These are phyloP conservation scores for Auricularia cornea DNA, from an alignment of 768 basidiomycete genomes.

Conservation along the genomic window DNA sequence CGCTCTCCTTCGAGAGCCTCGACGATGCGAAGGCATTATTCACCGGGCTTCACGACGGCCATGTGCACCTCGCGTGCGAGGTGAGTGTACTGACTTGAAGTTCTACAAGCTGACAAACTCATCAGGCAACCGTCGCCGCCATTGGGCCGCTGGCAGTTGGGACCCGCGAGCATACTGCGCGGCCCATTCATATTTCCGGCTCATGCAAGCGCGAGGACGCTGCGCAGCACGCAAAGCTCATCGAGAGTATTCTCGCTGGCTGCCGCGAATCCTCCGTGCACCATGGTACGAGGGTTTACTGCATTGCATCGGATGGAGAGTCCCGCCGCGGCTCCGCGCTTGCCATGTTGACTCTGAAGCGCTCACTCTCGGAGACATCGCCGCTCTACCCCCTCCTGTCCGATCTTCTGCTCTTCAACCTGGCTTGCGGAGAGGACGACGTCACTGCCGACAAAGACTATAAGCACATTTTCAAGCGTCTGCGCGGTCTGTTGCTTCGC, in stretches of 20 bases:
- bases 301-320: slow-evolving; percentile 25
- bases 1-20: slow-evolving; percentile 10
- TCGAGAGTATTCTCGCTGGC: slow-evolving; percentile 13
- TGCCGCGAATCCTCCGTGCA: background rate
- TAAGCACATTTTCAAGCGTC: slow-evolving; percentile 27
- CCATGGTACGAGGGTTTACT: background rate
- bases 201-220: slow-evolving; percentile 21
- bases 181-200: slow-evolving; percentile 18
- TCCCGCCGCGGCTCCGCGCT: slow-evolving; percentile 18
- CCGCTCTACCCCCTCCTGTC: slow-evolving; percentile 17
- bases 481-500: slow-evolving; percentile 23
- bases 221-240: slow-evolving; percentile 12
- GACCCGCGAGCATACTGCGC: slow-evolving; percentile 17
- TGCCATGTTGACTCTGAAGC: slow-evolving; percentile 17
- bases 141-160: slow-evolving; percentile 17
- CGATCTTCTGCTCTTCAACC: slow-evolving; percentile 18
- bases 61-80: slow-evolving; percentile 7
- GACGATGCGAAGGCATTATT: slow-evolving; percentile 5
- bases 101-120: background rate
- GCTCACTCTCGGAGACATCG: slow-evolving; percentile 13
- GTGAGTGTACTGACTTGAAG: slow-evolving; percentile 2
- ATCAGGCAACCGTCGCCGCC: slow-evolving; percentile 20
- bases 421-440: slow-evolving; percentile 25
- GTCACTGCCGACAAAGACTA: slow-evolving; percentile 28
- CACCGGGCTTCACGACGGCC: slow-evolving; percentile 6